A percentile compares a stretch with the other conserved stretches of the same genome.
Conservation (phyloP, 2,329 filamentous ascomycete genomes). For the Trichothecium roseum region DNA sequence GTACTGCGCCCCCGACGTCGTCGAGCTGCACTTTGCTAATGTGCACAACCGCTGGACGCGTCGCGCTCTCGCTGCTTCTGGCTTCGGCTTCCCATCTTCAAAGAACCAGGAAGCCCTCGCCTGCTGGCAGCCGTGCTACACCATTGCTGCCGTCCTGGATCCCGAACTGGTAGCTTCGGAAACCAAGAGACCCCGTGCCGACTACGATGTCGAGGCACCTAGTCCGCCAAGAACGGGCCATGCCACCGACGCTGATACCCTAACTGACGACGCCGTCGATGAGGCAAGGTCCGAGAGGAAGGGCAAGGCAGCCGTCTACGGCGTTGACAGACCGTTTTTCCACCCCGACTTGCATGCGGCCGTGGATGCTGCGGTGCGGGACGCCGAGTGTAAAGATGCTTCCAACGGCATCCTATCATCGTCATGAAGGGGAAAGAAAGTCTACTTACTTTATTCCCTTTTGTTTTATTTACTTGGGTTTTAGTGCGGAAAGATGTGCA, state of each 20-base stretch:
- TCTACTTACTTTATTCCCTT: too few relatives aligned
- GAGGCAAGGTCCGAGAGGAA: background rate
- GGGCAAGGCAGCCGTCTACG: conserved; percentile 19
- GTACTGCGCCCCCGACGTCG: conserved; percentile 35
- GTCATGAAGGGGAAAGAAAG: too few relatives aligned
- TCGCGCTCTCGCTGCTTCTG: conserved; percentile 42
- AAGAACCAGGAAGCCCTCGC: conserved; percentile 5
- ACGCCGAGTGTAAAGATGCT: conserved; percentile 14
- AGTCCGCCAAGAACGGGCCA: background rate
- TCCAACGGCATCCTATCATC: too few relatives aligned
- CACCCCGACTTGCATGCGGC: conserved; percentile 34
- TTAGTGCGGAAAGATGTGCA: too few relatives aligned
- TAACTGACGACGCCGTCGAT: background rate
- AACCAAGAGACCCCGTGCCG: background rate
- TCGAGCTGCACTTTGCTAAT: conserved; percentile 45
- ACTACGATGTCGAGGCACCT: background rate
- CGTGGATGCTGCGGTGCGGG: conserved; percentile 22
- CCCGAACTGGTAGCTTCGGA: conserved; percentile 1
- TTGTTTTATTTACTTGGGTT: too few relatives aligned
- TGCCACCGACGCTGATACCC: background rate
- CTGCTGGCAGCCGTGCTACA: conserved; percentile 7
- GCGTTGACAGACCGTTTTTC: conserved; percentile 36
- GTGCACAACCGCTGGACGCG: conserved; percentile 47
- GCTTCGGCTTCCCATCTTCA: conserved; percentile 34
- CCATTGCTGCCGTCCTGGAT: conserved; percentile 5